phyloP scores from a whole-genome alignment of 164 flowering plant genomes.

The Chloranthus sessilifolius region DNA sequence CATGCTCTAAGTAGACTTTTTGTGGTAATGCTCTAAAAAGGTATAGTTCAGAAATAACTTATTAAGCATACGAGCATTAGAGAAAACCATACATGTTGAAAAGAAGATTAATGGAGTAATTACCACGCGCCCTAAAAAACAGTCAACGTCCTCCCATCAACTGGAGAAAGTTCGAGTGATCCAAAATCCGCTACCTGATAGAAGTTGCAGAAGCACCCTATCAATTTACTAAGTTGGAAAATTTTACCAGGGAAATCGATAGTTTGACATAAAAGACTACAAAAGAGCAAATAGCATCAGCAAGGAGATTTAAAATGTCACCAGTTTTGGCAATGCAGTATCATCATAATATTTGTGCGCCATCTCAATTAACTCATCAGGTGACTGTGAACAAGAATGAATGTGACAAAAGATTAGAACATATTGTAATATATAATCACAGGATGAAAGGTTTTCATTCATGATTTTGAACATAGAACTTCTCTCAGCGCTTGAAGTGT shows the following conservation, averaged over 20 bases:
- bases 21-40: too few species aligned
- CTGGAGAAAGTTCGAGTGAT: slow-evolving; percentile 95
- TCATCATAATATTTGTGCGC: slow-evolving; percentile 82
- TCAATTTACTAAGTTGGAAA: slow-evolving; percentile 7
- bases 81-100: too few species aligned
- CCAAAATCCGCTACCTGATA: slow-evolving; percentile 94
- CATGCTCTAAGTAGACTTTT: too few species aligned
- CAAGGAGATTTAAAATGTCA: slow-evolving; percentile 20
- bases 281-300: neutral
- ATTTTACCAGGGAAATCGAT: neutral
- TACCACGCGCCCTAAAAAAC: slow-evolving; percentile 90
- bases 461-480: too few species aligned
- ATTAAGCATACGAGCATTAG: too few species aligned
- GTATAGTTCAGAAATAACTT: too few species aligned
- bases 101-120: too few species aligned
- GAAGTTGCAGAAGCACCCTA: slow-evolving; percentile 11
- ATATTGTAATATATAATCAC: too few species aligned
- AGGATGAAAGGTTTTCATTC: too few species aligned
- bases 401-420: slow-evolving; percentile 12
- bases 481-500: too few species aligned
- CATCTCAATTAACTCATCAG: slow-evolving; percentile 86
- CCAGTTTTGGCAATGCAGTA: slow-evolving; percentile 91
- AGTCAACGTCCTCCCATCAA: slow-evolving; percentile 94
- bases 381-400: slow-evolving; percentile 45
- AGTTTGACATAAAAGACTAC: too few species aligned